Evolutionary conservation across 306 rosid species (phyloP).

Genomic region (Prosopis cineraria): DNA sequence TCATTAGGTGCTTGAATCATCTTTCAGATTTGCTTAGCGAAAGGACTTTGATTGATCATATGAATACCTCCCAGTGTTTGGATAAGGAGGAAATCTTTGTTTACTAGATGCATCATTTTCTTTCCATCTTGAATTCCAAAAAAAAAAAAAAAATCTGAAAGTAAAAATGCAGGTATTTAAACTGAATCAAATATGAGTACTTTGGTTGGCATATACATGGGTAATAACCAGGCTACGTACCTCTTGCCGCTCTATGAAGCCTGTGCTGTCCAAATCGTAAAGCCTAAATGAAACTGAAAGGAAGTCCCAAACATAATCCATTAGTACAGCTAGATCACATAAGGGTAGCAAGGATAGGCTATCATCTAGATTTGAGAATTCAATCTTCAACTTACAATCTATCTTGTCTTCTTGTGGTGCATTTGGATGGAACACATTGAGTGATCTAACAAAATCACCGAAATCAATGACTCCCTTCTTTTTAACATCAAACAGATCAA

Average conservation of each 20-base stretch:
- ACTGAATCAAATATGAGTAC: not conserved
- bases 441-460: constrained; percentile 90
- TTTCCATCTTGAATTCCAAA: no score
- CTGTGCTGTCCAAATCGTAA: constrained; percentile 82
- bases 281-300: constrained; percentile 90
- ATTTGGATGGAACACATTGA: constrained; percentile 94
- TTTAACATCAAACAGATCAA: constrained; percentile 89
- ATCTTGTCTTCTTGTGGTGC: constrained; percentile 82
- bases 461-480: constrained; percentile 85
- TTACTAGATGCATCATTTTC: no score
- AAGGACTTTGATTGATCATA: no score
- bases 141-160: no score
- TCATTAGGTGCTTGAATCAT: no score
- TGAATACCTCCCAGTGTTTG: no score
- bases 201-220: constrained; percentile 5
- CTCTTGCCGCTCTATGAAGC: constrained; percentile 92
- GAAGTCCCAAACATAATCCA: constrained; percentile 19
- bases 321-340: constrained; percentile 28
- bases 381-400: constrained; percentile 63
- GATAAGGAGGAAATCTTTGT: no score
- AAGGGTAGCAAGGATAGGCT: constrained; percentile 11
- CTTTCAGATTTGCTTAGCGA: no score
- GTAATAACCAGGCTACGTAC: constrained; percentile 60
- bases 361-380: constrained; percentile 19
- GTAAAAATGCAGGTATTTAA: no score